Percentiles rank a stretch among this genome's conserved stretches.
Evolutionary conservation across 140 eudicot genomes (phyloP).

Genomic region (Ambrosia hybrid): DNA sequence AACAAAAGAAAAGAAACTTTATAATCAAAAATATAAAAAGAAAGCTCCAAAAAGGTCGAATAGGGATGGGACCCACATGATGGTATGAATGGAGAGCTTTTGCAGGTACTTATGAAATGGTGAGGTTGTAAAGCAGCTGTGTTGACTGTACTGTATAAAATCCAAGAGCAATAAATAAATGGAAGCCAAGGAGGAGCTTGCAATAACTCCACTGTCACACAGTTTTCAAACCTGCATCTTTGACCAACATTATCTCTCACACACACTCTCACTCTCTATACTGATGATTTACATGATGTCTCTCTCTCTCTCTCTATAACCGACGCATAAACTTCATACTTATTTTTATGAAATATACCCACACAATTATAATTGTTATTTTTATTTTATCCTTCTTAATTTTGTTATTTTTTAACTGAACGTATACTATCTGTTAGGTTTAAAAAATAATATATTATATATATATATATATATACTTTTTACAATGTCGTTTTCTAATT

Average conservation of each 20-base stretch:
- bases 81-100: conserved; percentile 23
- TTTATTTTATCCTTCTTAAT: neutral
- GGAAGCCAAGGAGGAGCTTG: conserved; percentile 17
- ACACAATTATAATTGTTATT: neutral
- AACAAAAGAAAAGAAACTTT: neutral
- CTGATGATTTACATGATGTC: neutral
- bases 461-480: too few relatives aligned
- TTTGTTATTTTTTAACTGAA: neutral
- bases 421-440: too few relatives aligned
- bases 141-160: conserved; percentile 45
- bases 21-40: neutral
- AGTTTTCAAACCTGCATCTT: conserved; percentile 55
- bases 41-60: neutral
- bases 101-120: conserved; percentile 36
- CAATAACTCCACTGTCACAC: conserved; percentile 38
- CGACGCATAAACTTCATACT: conserved; percentile 34
- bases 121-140: conserved; percentile 29
- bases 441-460: too few relatives aligned
- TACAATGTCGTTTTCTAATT: too few relatives aligned
- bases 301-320: neutral
- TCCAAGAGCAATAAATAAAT: conserved; percentile 42
- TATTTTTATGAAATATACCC: neutral
- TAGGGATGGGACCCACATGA: conserved; percentile 21
- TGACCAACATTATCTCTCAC: conserved; percentile 48
- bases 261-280: conserved; percentile 24